Evolutionary conservation across 2,329 filamentous ascomycete species (phyloP).

Genomic region (Xylaria sp.): DNA sequence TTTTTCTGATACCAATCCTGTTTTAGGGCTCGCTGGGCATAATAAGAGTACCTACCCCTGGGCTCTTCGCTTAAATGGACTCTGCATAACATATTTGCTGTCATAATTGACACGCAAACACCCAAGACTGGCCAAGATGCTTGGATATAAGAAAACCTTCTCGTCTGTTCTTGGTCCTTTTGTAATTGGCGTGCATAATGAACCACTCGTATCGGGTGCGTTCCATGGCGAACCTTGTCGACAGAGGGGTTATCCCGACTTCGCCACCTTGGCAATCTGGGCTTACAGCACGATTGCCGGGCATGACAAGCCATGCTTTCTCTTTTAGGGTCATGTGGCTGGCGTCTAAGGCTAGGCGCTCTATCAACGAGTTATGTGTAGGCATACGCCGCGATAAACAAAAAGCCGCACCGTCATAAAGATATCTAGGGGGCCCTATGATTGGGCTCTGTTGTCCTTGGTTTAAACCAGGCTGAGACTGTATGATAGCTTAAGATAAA

Average conservation of each 20-base stretch:
- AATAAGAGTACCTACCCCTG: conserved; percentile 3
- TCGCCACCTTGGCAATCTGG: conserved; percentile 31
- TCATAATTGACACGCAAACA: conserved; percentile 28
- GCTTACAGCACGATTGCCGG: conserved; percentile 28
- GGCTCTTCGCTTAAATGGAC: conserved; percentile 22
- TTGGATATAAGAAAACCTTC: conserved; percentile 15
- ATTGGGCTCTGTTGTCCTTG: conserved; percentile 10
- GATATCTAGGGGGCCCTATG: conserved; percentile 1
- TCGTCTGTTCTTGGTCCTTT: conserved; percentile 9
- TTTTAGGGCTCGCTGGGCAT: conserved; percentile 15
- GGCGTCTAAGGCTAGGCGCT: conserved; percentile 11
- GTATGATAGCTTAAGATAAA: background rate
- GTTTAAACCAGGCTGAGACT: conserved; percentile 3
- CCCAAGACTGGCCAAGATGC: conserved; percentile 33
- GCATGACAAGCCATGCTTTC: conserved; percentile 18
- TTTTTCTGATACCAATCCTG: conserved; percentile 10
- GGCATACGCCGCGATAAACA: conserved; percentile 20
- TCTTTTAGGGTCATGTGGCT: conserved; percentile 31
- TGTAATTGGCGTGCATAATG: conserved; percentile 27
- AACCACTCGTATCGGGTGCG: conserved; percentile 11
- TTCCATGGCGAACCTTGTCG: conserved; percentile 14
- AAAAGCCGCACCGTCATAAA: conserved; percentile 13
- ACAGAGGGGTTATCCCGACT: conserved; percentile 26
- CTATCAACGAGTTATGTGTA: conserved; percentile 19
- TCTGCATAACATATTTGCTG: conserved; percentile 27